Percentiles rank a stretch among this genome's conserved stretches.
These are phyloP conservation scores for Psilocybe subaeruginosa DNA, from an alignment of 768 basidiomycete genomes.

Conservation along the genomic window DNA sequence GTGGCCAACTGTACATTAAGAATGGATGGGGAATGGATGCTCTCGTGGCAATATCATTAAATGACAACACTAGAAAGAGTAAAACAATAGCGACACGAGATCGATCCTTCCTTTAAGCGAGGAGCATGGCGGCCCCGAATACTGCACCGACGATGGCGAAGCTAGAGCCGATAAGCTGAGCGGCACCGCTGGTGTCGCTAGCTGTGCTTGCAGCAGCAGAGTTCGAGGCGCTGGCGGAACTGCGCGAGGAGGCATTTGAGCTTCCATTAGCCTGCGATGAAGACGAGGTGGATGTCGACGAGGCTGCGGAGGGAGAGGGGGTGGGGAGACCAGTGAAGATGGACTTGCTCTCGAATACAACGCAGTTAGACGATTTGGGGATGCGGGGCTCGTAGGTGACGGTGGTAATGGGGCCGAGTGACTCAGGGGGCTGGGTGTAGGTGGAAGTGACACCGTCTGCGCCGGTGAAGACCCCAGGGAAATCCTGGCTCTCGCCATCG, in stretches of 20 bases:
- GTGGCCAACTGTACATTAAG: too few species aligned
- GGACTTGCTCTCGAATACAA: constrained; percentile 26
- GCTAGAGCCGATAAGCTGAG: neutral
- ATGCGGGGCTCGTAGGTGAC: constrained; percentile 46
- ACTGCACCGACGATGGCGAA: neutral
- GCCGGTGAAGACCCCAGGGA: constrained; percentile 38
- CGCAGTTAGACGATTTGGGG: constrained; percentile 42
- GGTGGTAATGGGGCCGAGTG: constrained; percentile 41
- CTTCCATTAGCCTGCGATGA: neutral
- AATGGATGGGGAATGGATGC: neutral
- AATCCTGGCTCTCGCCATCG: constrained; percentile 52
- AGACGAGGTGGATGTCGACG: neutral
- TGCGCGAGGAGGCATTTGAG: neutral
- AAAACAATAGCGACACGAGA: neutral
- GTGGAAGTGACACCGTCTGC: constrained; percentile 29
- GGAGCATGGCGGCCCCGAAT: neutral
- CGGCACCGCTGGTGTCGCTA: neutral
- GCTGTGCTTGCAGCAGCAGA: neutral
- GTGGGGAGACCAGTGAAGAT: constrained; percentile 31
- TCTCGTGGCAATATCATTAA: neutral
- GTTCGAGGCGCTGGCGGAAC: neutral
- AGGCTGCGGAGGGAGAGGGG: constrained; percentile 1
- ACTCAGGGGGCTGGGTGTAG: constrained; percentile 48
- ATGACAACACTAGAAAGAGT: neutral
- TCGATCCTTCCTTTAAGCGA: neutral